Evolutionary conservation across 108 stramenopile genomes (phyloP), one percentile per base, ranked within the genome.

Genomic region (Aurantiochytrium sp.): DNA sequence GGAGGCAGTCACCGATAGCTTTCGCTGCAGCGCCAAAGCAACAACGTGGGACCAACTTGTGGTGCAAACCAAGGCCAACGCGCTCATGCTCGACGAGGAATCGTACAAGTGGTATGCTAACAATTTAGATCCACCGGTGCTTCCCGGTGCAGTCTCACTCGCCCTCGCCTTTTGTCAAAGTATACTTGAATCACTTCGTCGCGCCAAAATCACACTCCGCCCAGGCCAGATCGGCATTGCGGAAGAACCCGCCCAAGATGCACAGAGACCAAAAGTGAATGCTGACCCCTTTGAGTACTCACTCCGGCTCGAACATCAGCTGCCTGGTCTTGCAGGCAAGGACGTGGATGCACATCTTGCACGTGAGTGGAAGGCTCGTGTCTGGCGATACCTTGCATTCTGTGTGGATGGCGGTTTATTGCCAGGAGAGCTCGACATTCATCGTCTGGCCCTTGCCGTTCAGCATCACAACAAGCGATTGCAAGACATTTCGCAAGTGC

Each of bases 31-130:
- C 23, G n/a, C 76, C 10, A 83, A 47, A 3, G n/a, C 49, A 12
- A 53, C 51, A 12, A 83, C 49, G 10, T 6, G 51, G 45, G 76
- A 83, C 28, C 51, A 12, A 6, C 76, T 83, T 45, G 76, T 83
- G 2, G 76, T 83, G 10, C 76, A 83, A 23, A 83, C 76, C 25
- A 83, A 83, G 51, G 76, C 76, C n/a, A 83, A 83, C 28, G 76
- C 76, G 49, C 76, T 83, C 76, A 83, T 83, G 76, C 51, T 83
- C 0, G 76, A 83, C 2, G 76, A 83, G 51, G 51, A 47, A 6
- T 35, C 23, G n/a, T 83, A 53, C 76, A 55, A 16, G 51, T 83
- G 76, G 76, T 83, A 53, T 23, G 51, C 76, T 8, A 0, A 23
- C 3, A 47, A 83, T 12, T 18, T 69, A 10, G 64, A 69, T 23